A percentile compares a stretch with the other conserved stretches of the same genome.
Evolutionary conservation across 148 eudicot genomes (phyloP).

Genomic region (Rheum nobile): DNA sequence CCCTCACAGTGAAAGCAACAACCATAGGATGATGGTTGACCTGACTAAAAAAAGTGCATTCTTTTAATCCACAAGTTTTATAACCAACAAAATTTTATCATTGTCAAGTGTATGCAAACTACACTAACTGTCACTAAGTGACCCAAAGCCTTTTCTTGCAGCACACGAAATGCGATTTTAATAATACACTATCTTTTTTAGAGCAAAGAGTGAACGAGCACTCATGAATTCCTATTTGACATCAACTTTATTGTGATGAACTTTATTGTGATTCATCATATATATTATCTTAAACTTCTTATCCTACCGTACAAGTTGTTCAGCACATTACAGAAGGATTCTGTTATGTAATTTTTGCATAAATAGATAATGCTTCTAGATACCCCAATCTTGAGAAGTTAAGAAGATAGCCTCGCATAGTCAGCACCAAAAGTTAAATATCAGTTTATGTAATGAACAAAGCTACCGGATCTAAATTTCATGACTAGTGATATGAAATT

Average conservation of each 20-base stretch:
- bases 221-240: not conserved
- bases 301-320: not conserved
- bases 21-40: conserved; percentile 10
- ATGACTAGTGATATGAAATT: too few species aligned
- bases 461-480: too few species aligned
- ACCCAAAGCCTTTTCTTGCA: not conserved
- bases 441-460: not conserved
- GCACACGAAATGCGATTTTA: not conserved
- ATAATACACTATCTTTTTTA: not conserved
- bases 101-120: not conserved
- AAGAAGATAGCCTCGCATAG: not conserved
- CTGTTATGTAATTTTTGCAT: not conserved
- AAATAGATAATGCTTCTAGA: not conserved
- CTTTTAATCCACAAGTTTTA: not conserved
- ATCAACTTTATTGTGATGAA: not conserved
- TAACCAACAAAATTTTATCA: not conserved
- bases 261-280: not conserved
- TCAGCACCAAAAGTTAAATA: not conserved
- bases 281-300: too few species aligned
- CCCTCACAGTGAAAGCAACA: conserved; percentile 9
- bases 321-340: not conserved
- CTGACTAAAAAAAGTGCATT: not conserved
- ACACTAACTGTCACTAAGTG: not conserved
- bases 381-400: not conserved
- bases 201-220: not conserved